These are phyloP conservation scores for Bruguiera gymnorhiza DNA, from an alignment of 345 rosid genomes.

Conservation along the genomic window DNA sequence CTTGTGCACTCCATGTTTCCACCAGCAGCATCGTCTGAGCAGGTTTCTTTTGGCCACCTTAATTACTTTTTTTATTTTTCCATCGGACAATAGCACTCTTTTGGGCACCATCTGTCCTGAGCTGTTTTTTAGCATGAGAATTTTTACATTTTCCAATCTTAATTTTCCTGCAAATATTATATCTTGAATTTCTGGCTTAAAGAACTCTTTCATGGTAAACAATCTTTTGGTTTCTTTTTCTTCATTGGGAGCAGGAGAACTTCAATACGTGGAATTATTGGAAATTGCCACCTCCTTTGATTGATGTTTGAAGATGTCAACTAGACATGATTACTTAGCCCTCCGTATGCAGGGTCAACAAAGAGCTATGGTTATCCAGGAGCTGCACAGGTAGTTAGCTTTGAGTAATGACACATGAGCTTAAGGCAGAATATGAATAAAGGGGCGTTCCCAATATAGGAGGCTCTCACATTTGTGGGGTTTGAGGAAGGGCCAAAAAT, in stretches of 20 bases:
- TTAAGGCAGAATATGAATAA: not conserved
- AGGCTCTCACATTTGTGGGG: too few relatives aligned
- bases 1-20: slow-evolving; percentile 96
- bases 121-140: too few relatives aligned
- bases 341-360: not conserved
- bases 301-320: slow-evolving; percentile 36
- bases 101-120: not conserved
- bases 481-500: too few relatives aligned
- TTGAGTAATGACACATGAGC: not conserved
- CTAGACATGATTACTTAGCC: not conserved
- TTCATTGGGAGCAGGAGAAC: slow-evolving; percentile 58
- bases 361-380: not conserved
- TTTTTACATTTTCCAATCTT: too few relatives aligned
- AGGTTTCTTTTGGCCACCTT: slow-evolving; percentile 39
- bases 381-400: slow-evolving; percentile 9
- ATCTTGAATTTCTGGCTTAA: not conserved
- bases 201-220: not conserved
- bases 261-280: slow-evolving; percentile 91
- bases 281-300: slow-evolving; percentile 66
- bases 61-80: slow-evolving; percentile 3
- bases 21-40: slow-evolving; percentile 50
- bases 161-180: not conserved
- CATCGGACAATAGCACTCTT: too few relatives aligned
- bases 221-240: slow-evolving; percentile 6
- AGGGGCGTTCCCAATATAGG: too few relatives aligned